phyloP scores from a whole-genome alignment of 208 protist species.

The Acanthamoeba lenticulata region DNA sequence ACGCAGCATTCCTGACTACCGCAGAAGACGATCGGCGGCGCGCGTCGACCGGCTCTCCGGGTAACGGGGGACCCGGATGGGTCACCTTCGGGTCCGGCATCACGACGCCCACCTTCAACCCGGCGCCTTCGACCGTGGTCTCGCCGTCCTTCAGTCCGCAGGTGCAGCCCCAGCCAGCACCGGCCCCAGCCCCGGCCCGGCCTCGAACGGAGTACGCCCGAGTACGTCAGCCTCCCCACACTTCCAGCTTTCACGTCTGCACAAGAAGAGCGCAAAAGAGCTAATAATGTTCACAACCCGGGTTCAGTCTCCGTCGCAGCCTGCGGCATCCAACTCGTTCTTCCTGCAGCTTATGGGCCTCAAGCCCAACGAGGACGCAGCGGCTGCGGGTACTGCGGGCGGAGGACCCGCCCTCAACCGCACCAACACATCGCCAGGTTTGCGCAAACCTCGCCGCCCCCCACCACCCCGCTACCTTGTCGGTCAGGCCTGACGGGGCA shows the following conservation, averaged over 20 bases:
- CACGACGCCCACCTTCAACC: not conserved
- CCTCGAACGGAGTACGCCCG: no score
- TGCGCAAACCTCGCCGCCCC: not conserved
- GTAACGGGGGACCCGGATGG: not conserved
- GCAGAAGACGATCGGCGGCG: not conserved
- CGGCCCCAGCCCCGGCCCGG: no score
- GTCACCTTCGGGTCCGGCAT: not conserved
- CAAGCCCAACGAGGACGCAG: not conserved
- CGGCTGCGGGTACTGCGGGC: not conserved
- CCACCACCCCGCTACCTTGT: not conserved
- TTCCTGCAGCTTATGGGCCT: constrained; percentile 58
- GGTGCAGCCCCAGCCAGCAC: no score
- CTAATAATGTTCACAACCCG: no score
- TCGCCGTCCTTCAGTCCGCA: not conserved
- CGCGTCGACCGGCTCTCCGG: not conserved
- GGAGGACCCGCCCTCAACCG: not conserved
- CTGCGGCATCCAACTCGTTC: constrained; percentile 6
- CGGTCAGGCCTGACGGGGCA: no score
- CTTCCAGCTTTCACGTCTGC: no score
- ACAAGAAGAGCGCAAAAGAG: no score
- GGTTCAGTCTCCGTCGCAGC: not conserved
- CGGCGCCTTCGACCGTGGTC: not conserved
- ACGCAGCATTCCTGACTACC: no score
- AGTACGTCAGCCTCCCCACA: no score
- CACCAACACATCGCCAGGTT: not conserved